Evolutionary conservation across 108 stramenopile species (phyloP), one percentile per base, ranked within the genome.

Genomic region (Stephanodiscus minutulus): DNA sequence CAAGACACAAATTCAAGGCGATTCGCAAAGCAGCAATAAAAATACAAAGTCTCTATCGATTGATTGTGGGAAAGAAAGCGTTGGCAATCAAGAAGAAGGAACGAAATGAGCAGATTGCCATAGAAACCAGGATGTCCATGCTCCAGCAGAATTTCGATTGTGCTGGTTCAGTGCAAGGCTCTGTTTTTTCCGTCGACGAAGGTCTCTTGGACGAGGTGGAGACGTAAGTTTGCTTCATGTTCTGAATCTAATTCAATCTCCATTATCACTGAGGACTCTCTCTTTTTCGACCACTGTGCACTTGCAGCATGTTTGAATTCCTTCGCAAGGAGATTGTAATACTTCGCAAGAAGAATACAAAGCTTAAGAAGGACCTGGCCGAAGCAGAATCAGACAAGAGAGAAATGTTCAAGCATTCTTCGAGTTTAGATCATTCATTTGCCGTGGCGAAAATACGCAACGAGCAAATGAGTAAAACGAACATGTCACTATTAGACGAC

Each of bases 181-280:
- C 73, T 27, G 73, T 81, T 0, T 81, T 81, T 48, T 74, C 73
- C 29, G 77, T 85, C 12, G 79, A 85, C 61, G 81, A 74, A 61
- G 73, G 77, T 25, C 60, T 85, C 28, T 54, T 85, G 53, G 69
- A 78, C 21, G 83, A 85, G 44, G 81, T 85, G 21, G 83, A 85
- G 61, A 77, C 64, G 57, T 76, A 36, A 68, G 67, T 33, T 41
- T 18, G 8, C 35, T 54, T 1, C 11, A 6, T 54, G 31, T 12
- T 68, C 53, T 10, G 41, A 68, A 12, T 22, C 0, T 21, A 13
- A 5, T 58, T 15, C 57, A 39, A 20, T 56, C 39, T 57, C 36
- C 31, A 25, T 36, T 6, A 24, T 58, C 56, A 33, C 49, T 13
- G 28, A 12, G 18, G 11, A 37, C 47, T 15, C 21, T 68, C 20